Base-by-base conservation (phyloP, 2,329 filamentous ascomycete genomes). In the Colletotrichum sp. region DNA sequence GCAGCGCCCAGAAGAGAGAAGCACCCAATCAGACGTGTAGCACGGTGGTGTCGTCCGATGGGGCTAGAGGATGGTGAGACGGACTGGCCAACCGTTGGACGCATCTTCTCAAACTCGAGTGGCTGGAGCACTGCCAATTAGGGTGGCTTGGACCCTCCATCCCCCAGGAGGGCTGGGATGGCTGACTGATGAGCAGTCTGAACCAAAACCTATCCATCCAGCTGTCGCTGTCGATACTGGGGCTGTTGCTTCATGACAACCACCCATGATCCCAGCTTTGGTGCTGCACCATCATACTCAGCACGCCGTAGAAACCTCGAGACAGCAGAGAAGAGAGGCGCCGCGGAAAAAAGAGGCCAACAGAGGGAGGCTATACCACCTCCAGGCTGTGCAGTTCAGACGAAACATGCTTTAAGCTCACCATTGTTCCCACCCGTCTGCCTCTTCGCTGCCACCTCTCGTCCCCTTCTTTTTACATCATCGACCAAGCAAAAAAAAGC, bases 41-140 rank as follows among this genome's bases (percentile, higher is more conserved):
- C 19, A 39, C 32, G n/a, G 22, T 29, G 19, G 32, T 36, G 61
- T 34, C 61, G n/a, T 34, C 49, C 25, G 39, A 64, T 69, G 39
- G 70, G 64, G 39, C 70, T 64, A 65, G 19, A 62, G 39, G 25
- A 76, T 73, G 57, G 73, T 76, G 70, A 73, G 70, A 76, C 73
- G 73, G 34, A 22, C 62, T 57, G 73, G 52, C 70, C 70, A 73
- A 57, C 39, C 49, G 55, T 39, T 27, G 32, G 19, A 52, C 12
- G 22, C 29, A 22, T 1, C 59, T 30, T 65, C 70, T 76, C 70
- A 76, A 69, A 76, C 32, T 61, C 66, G 59, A 67, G 70, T 76
- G 73, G 70, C 73, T 73, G 64, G 55, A 72, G 15, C 32, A 34
- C n/a, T n/a, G 27, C 29, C 30, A 22, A 59, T 15, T 22, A n/a